Percentiles rank a stretch among this genome's conserved stretches.
These are phyloP conservation scores for Pythium dissimile DNA, from an alignment of 352 stramenopile species.

Conservation along the genomic window DNA sequence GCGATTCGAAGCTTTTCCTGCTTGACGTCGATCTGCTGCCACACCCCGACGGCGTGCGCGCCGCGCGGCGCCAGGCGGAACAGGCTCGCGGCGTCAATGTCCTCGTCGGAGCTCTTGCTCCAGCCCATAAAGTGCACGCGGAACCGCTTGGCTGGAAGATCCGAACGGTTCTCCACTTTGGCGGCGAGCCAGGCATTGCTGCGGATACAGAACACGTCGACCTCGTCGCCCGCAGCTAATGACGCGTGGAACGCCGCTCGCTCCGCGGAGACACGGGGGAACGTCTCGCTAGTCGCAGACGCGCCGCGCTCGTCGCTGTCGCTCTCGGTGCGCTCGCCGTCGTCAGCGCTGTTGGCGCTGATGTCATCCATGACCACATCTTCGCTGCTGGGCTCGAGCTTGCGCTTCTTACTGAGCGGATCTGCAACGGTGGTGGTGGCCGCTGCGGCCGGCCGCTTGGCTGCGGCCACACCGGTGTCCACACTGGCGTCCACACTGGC, in stretches of 20 bases:
- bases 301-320: background rate
- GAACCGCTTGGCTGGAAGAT: no score
- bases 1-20: constrained; percentile 35
- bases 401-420: background rate
- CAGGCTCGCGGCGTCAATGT: constrained; percentile 27
- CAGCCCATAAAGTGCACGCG: constrained; percentile 68
- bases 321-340: constrained; percentile 6
- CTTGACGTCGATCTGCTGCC: constrained; percentile 41
- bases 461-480: no score
- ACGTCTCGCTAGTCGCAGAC: background rate
- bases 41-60: constrained; percentile 31
- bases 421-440: background rate
- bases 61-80: constrained; percentile 43
- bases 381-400: background rate
- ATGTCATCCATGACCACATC: constrained; percentile 19
- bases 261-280: background rate
- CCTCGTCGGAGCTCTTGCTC: constrained; percentile 54
- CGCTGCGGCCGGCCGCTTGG: background rate
- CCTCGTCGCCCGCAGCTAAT: constrained; percentile 33
- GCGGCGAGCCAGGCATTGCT: constrained; percentile 57
- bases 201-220: constrained; percentile 56
- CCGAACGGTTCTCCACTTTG: constrained; percentile 58
- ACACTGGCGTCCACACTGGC: no score
- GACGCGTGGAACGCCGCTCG: constrained; percentile 25
- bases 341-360: background rate